These are phyloP conservation scores for Colletotrichum filicis DNA, from an alignment of 2,329 filamentous ascomycete species.

Conservation along the genomic window DNA sequence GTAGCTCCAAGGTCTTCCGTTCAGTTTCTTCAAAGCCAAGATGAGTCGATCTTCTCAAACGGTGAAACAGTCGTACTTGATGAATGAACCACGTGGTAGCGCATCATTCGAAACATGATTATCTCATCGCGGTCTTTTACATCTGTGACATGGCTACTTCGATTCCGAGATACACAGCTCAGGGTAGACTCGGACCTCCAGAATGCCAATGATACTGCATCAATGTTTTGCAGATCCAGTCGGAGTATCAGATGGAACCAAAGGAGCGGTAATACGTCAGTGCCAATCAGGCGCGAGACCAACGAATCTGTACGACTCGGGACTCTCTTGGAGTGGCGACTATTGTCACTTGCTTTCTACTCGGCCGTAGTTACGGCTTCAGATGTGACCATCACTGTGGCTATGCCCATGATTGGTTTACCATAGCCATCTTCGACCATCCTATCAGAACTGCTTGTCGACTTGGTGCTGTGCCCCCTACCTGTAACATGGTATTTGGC, in stretches of 20 bases:
- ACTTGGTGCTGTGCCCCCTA: not conserved
- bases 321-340: not conserved
- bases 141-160: not conserved
- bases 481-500: not conserved
- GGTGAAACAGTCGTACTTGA: not conserved
- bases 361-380: not conserved
- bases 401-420: not conserved
- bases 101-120: not conserved
- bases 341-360: not conserved
- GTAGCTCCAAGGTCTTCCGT: not conserved
- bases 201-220: not conserved
- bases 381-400: not conserved
- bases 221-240: conserved; percentile 5
- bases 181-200: not conserved
- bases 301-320: not conserved
- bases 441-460: not conserved
- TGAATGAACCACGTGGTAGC: not conserved
- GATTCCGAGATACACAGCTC: not conserved
- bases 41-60: not conserved
- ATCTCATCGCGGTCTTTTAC: not conserved
- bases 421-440: not conserved
- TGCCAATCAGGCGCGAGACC: not conserved
- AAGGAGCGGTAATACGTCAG: not conserved
- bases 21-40: not conserved
- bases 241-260: conserved; percentile 13